Percentiles rank a stretch among this genome's conserved stretches.
Evolutionary conservation across 305 asterid genomes (phyloP).

Genomic region (Solanum hybrid): DNA sequence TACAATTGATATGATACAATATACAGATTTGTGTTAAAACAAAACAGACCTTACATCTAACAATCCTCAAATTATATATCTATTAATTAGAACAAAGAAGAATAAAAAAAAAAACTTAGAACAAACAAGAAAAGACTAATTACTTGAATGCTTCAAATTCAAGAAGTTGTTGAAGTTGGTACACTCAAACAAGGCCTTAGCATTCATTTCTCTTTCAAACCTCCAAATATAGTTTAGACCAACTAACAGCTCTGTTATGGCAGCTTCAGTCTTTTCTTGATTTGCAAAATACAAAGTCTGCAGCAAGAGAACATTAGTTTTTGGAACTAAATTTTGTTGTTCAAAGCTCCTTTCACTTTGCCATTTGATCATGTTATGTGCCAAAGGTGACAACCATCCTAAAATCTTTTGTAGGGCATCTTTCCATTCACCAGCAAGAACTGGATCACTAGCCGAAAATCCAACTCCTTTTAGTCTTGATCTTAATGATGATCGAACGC

Average conservation of each 20-base stretch:
- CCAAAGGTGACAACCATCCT: conserved; percentile 86
- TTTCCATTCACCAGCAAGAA: conserved; percentile 79
- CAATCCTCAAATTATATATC: conserved; percentile 7
- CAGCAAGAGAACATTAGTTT: conserved; percentile 54
- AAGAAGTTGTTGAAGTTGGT: conserved; percentile 30
- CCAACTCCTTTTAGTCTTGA: conserved; percentile 69
- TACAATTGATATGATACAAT: conserved; percentile 21
- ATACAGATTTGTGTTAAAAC: conserved; percentile 37
- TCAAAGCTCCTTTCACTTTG: conserved; percentile 93
- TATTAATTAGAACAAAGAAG: background rate
- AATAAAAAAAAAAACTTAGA: background rate
- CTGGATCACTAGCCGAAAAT: conserved; percentile 60
- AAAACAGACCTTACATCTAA: conserved; percentile 27
- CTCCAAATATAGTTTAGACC: conserved; percentile 95
- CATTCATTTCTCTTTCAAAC: conserved; percentile 87
- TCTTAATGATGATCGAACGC: conserved; percentile 46
- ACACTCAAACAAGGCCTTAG: conserved; percentile 55
- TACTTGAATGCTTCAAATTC: conserved; percentile 21
- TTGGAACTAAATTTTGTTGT: conserved; percentile 50
- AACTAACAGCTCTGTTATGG: conserved; percentile 87
- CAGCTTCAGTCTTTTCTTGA: conserved; percentile 85
- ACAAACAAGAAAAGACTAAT: background rate
- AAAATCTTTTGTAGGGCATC: conserved; percentile 71
- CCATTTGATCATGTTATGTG: conserved; percentile 95
- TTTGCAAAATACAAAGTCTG: conserved; percentile 75